Base-by-base conservation (phyloP, 2,329 filamentous ascomycete species). In the Talaromyces piceae region DNA sequence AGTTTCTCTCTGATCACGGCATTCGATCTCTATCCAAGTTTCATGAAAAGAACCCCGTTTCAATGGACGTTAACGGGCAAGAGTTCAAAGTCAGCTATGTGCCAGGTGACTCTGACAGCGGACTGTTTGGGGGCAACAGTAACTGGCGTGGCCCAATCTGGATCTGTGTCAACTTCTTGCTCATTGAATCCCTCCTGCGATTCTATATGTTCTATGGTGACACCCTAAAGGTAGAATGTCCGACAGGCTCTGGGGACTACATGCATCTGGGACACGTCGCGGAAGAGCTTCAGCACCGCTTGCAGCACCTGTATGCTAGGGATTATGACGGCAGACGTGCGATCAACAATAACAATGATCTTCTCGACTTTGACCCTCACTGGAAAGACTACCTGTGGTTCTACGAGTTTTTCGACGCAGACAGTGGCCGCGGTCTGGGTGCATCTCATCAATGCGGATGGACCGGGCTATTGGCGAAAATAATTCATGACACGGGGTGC, bases 401-500 rank as follows among this genome's bases (percentile, higher is more conserved):
- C 77, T 87, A 95, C 66, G 91, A 97, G 68, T 97, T 94, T 77
- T 97, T 97, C 65, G 91, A 97, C 64, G 91, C 90, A 33, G 91
- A 97, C 66, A 84, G 78, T 47, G 91, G 91, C 12, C 86, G 90
- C 58, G 91, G 93, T 13, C 79, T 97, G 1, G 91, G 91, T 52
- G 89, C 91, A 31, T 91, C 85, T 45, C 93, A 97, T 69, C 93
- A 97, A 69, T 95, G 89, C 64, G 91, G 91, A 46, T 97, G 93
- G 91, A 96, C 91, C 31, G 91, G 91, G 22, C 71, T 97, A 59
- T 90, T 97, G 67, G 91, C 91, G 23, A 91, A 94, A 71, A 87
- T 97, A 82, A 97, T 97, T 54, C 91, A 97, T 61, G 93, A 97
- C 64, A 96, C 91, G 59, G 91, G 91, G 88, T 93, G 83, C 75